A percentile compares a stretch with the other conserved stretches of the same genome.
Evolutionary conservation across 2,329 filamentous ascomycete species (phyloP).

Genomic region (Dactylella cylindrospora): DNA sequence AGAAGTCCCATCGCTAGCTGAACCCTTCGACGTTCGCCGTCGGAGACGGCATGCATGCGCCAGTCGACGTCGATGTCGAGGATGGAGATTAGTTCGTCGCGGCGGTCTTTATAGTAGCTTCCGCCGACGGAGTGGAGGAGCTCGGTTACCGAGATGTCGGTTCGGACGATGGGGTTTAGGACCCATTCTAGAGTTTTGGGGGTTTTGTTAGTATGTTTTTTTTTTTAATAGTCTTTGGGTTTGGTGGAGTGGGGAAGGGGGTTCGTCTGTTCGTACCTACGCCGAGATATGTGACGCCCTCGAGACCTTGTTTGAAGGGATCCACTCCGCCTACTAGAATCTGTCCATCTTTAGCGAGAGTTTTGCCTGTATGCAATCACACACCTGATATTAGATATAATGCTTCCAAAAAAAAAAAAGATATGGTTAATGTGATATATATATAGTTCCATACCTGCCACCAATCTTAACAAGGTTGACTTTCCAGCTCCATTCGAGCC

Average conservation of each 20-base stretch:
- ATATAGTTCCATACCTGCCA: conserved; percentile 52
- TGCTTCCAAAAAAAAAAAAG: not conserved
- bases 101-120: conserved; percentile 73
- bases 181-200: conserved; percentile 71
- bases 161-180: conserved; percentile 91
- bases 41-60: conserved; percentile 94
- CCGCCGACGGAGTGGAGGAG: conserved; percentile 84
- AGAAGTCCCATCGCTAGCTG: conserved; percentile 95
- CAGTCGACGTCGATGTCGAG: conserved; percentile 88
- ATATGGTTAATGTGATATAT: not conserved
- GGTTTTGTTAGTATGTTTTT: not conserved
- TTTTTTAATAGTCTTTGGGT: too few species aligned
- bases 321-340: conserved; percentile 81
- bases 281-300: conserved; percentile 95
- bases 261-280: conserved; percentile 58
- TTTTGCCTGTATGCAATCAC: conserved; percentile 72
- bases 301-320: conserved; percentile 84
- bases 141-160: conserved; percentile 87
- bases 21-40: conserved; percentile 82
- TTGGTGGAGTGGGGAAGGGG: too few species aligned
- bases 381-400: not conserved
- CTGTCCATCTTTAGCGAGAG: conserved; percentile 74
- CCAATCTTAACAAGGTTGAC: conserved; percentile 89
- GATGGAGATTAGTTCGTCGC: conserved; percentile 83
- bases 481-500: conserved; percentile 97